Percentiles rank a stretch among this genome's conserved stretches.
Conservation (phyloP, 306 rosid species). For the Dalbergia cochinchinensis region DNA sequence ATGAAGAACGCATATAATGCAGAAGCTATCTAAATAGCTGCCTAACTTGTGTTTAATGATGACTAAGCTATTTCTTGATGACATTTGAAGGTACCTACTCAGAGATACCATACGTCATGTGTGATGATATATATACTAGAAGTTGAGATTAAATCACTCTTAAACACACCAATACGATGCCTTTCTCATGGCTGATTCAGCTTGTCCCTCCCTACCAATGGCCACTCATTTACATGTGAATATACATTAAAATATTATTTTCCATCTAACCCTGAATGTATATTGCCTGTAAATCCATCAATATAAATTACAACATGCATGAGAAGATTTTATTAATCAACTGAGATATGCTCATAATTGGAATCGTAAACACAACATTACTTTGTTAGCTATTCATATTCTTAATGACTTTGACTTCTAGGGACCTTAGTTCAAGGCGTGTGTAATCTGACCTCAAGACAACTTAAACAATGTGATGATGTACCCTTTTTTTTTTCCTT, state of each 20-base stretch:
- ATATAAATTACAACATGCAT: neutral
- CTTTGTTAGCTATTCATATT: neutral
- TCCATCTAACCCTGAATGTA: neutral
- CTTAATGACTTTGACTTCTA: slow-evolving; percentile 31
- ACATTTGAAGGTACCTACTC: neutral
- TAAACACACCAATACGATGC: neutral
- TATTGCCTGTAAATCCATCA: neutral
- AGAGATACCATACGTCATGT: slow-evolving; percentile 10
- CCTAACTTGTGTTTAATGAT: neutral
- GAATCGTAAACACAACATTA: neutral
- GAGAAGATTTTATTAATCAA: neutral
- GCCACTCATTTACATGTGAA: neutral
- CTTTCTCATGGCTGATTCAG: neutral
- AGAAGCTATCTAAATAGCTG: neutral
- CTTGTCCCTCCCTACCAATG: slow-evolving; percentile 3
- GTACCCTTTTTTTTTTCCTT: neutral
- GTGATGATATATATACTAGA: neutral
- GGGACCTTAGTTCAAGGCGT: slow-evolving; percentile 27
- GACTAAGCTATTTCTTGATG: neutral
- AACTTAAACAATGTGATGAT: slow-evolving; percentile 1
- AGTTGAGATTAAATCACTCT: neutral
- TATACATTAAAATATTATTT: neutral
- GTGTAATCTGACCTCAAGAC: neutral
- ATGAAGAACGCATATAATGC: neutral
- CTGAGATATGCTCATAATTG: neutral